phyloP scores from a whole-genome alignment of 2,329 filamentous ascomycete genomes.

The Hirsutella minnesotensis region DNA sequence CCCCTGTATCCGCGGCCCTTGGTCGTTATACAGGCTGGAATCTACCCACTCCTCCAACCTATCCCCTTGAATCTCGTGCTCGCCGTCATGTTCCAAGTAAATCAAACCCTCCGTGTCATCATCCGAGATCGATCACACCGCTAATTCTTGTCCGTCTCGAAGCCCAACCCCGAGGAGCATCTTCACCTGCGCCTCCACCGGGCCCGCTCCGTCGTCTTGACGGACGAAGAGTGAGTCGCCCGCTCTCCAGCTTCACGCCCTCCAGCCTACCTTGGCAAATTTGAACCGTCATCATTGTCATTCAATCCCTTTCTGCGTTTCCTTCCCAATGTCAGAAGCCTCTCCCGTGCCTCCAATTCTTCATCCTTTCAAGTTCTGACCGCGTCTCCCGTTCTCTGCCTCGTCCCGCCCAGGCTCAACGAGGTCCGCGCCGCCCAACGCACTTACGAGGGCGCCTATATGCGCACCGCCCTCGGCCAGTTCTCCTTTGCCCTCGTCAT shows the following conservation, averaged over 20 bases:
- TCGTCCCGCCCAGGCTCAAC: conserved; percentile 46
- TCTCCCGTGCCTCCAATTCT: neutral
- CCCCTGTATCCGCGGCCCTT: too few relatives aligned
- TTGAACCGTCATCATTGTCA: too few relatives aligned
- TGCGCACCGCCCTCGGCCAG: conserved; percentile 85
- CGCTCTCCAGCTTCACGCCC: neutral
- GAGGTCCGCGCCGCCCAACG: conserved; percentile 91
- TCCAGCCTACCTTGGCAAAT: too few relatives aligned
- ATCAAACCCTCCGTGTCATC: neutral
- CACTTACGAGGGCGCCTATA: conserved; percentile 94
- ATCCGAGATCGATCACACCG: neutral
- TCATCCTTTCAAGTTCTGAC: too few relatives aligned
- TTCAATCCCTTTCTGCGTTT: too few relatives aligned
- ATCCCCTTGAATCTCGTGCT: too few relatives aligned
- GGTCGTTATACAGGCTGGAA: too few relatives aligned
- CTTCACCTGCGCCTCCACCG: conserved; percentile 75
- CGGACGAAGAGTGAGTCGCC: conserved; percentile 56
- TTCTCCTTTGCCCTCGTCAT: conserved; percentile 93
- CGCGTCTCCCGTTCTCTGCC: neutral
- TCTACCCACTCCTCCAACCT: too few relatives aligned
- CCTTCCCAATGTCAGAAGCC: too few relatives aligned
- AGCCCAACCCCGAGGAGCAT: conserved; percentile 58
- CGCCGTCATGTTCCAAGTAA: too few relatives aligned
- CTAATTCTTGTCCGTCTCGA: neutral
- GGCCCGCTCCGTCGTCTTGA: conserved; percentile 72